Conservation (phyloP, 768 basidiomycete species). For the Boletellus emodensis region DNA sequence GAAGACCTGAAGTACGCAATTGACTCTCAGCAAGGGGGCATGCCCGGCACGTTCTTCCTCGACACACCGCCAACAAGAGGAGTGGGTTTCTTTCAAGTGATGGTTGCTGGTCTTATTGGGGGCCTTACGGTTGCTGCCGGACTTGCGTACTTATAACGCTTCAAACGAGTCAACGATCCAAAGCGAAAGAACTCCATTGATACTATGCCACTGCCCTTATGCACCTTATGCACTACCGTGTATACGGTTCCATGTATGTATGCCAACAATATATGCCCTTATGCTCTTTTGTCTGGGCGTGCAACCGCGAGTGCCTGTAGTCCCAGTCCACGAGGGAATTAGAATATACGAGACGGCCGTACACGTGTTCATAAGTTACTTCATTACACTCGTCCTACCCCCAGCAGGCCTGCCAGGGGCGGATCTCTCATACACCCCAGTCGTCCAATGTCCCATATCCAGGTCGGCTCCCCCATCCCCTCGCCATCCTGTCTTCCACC, state of each 20-base stretch:
- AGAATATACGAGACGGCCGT: no score
- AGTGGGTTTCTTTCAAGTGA: conserved; percentile 30
- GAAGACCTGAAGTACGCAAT: conserved; percentile 33
- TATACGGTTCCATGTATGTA: conserved; percentile 1
- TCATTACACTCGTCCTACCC: background rate
- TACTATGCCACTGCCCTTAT: conserved; percentile 11
- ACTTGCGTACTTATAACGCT: conserved; percentile 32
- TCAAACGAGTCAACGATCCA: conserved; percentile 6
- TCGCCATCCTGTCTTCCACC: conserved; percentile 49
- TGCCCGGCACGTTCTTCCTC: conserved; percentile 29
- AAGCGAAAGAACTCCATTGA: background rate
- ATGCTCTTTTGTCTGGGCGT: background rate
- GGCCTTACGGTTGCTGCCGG: conserved; percentile 30
- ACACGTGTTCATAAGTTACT: conserved; percentile 9
- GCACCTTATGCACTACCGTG: conserved; percentile 11
- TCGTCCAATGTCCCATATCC: conserved; percentile 47
- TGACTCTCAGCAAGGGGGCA: conserved; percentile 28
- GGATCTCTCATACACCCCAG: conserved; percentile 44
- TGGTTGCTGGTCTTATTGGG: conserved; percentile 30
- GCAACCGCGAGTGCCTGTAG: background rate
- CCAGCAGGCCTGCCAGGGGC: background rate
- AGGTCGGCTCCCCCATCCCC: conserved; percentile 45
- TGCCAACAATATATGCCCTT: conserved; percentile 15
- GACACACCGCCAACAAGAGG: conserved; percentile 17
- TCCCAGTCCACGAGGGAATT: no score